A percentile compares a stretch with the other conserved stretches of the same genome.
These are phyloP conservation scores for Davidsoniella virescens DNA, from an alignment of 2,329 filamentous ascomycete species.

Conservation along the genomic window DNA sequence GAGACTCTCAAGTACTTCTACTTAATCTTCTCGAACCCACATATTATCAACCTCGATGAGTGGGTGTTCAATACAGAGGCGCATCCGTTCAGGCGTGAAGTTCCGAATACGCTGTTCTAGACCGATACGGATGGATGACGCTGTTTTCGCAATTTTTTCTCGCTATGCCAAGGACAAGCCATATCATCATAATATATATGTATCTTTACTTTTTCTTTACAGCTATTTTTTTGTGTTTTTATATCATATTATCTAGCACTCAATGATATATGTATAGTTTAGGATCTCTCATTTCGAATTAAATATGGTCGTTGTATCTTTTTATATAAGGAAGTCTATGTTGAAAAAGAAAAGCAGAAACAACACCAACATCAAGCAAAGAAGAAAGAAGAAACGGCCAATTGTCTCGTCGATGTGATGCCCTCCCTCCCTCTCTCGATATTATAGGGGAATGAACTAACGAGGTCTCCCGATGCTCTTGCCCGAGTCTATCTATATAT, in stretches of 20 bases:
- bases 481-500: slow-evolving; percentile 1
- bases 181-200: too few relatives aligned
- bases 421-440: neutral
- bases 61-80: slow-evolving; percentile 46
- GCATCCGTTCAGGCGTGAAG: slow-evolving; percentile 29
- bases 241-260: too few relatives aligned
- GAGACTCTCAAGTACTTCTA: slow-evolving; percentile 55
- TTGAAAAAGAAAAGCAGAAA: neutral
- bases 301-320: too few relatives aligned
- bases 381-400: neutral
- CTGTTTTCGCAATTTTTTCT: too few relatives aligned
- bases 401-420: neutral
- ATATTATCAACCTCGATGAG: slow-evolving; percentile 41
- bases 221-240: too few relatives aligned
- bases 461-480: too few relatives aligned
- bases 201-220: too few relatives aligned
- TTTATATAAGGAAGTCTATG: neutral
- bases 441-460: too few relatives aligned
- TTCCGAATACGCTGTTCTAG: neutral
- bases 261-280: too few relatives aligned
- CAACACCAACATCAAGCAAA: neutral
- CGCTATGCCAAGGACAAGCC: too few relatives aligned
- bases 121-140: too few relatives aligned
- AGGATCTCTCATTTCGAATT: too few relatives aligned
- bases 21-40: slow-evolving; percentile 43